Evolutionary conservation across 176 grass and related monocot species (phyloP).

Genomic region (Carex pumila): DNA sequence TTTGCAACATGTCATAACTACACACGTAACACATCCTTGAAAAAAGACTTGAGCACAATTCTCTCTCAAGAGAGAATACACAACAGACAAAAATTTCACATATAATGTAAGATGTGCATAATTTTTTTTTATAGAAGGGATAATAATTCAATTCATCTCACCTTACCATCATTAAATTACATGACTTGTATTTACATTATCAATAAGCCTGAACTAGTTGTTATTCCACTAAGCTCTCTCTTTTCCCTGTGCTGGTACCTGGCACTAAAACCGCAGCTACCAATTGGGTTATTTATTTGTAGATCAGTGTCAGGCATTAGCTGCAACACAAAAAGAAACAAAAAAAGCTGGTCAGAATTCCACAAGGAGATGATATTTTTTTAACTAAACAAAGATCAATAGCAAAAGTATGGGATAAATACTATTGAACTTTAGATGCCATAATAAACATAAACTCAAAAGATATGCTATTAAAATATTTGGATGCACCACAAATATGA

Average conservation of each 20-base stretch:
- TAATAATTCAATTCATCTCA: neutral
- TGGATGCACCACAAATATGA: neutral
- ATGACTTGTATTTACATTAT: slow-evolving; percentile 16
- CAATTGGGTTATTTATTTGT: slow-evolving; percentile 26
- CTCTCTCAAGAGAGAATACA: too few species aligned
- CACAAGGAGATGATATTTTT: neutral
- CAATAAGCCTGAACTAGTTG: neutral
- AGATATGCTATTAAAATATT: neutral
- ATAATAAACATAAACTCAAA: neutral
- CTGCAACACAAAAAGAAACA: neutral
- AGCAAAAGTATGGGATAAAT: neutral
- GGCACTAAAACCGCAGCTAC: slow-evolving; percentile 61
- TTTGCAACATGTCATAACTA: neutral
- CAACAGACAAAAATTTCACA: neutral
- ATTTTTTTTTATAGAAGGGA: neutral
- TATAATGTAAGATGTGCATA: neutral
- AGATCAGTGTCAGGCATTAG: slow-evolving; percentile 34
- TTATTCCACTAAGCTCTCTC: slow-evolving; percentile 3
- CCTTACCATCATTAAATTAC: slow-evolving; percentile 3
- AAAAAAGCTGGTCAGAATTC: neutral
- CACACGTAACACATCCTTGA: neutral
- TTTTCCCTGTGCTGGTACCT: slow-evolving; percentile 35
- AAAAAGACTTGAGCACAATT: neutral
- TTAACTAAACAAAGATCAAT: neutral
- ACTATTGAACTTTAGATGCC: neutral